Percentiles rank a stretch among this genome's conserved stretches.
phyloP scores from a whole-genome alignment of 2,329 filamentous ascomycete species.

The Coniochaeta sp. region DNA sequence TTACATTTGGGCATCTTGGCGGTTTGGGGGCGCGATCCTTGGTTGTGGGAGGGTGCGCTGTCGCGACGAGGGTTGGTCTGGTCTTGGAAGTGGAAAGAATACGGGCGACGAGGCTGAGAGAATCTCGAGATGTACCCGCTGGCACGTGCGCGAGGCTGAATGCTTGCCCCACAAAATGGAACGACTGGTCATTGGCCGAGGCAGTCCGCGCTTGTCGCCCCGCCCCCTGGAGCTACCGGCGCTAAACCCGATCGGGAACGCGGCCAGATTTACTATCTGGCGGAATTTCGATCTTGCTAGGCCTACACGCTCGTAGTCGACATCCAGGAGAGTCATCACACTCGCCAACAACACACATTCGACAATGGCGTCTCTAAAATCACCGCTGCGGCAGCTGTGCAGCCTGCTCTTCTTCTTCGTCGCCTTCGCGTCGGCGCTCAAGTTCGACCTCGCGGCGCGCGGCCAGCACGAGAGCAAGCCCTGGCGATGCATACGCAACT shows the following conservation, averaged over 20 bases:
- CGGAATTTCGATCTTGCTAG: conserved; percentile 26
- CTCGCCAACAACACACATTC: conserved; percentile 2
- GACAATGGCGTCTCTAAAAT: conserved; percentile 42
- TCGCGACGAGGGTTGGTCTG: not conserved
- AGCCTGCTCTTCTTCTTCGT: conserved; percentile 50
- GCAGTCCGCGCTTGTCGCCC: not conserved
- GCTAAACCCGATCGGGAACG: conserved; percentile 12
- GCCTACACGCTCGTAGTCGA: conserved; percentile 38
- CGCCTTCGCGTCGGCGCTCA: conserved; percentile 60
- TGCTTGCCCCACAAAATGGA: not conserved
- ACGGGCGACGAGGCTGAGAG: not conserved
- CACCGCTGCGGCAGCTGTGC: conserved; percentile 51
- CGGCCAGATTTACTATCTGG: conserved; percentile 14
- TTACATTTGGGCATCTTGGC: conserved; percentile 57
- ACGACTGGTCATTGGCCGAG: not conserved
- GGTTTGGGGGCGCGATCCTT: not conserved
- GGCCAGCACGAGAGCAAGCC: conserved; percentile 54
- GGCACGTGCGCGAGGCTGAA: not conserved
- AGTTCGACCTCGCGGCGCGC: conserved; percentile 83
- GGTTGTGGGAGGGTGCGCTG: not conserved
- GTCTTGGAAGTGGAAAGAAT: not conserved
- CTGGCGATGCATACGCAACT: conserved; percentile 93
- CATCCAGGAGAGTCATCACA: not conserved
- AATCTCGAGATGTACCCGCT: not conserved
- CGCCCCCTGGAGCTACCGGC: conserved; percentile 1